These are phyloP conservation scores for Diaporthe longicolla DNA, from an alignment of 2,329 filamentous ascomycete species.

Conservation along the genomic window DNA sequence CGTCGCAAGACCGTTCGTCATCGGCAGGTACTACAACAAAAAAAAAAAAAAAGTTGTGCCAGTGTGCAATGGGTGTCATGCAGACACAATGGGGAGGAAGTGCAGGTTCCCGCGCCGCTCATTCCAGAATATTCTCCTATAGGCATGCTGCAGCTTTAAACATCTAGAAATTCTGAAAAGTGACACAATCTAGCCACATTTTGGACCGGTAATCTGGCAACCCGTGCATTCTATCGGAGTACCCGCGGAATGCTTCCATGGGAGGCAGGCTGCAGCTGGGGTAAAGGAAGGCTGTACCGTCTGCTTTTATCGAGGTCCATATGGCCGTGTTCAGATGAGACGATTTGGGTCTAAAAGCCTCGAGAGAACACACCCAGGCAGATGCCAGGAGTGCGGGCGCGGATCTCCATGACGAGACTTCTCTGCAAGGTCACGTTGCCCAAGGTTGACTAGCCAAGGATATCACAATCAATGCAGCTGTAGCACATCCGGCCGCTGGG, in stretches of 20 bases:
- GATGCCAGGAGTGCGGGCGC: background rate
- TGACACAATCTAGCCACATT: background rate
- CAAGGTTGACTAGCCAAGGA: background rate
- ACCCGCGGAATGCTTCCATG: background rate
- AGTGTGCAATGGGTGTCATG: background rate
- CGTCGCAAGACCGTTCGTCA: background rate
- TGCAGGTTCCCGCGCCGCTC: slow-evolving; percentile 22
- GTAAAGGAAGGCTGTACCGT: background rate
- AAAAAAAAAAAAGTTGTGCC: background rate
- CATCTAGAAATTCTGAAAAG: background rate
- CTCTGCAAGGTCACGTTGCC: slow-evolving; percentile 1
- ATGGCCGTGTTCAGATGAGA: background rate
- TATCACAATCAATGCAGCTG: background rate
- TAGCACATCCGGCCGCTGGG: slow-evolving; percentile 9
- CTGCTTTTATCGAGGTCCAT: background rate
- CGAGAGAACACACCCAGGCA: background rate
- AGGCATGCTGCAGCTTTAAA: slow-evolving; percentile 26
- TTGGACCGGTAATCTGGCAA: background rate
- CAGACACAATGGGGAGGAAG: background rate
- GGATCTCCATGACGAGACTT: background rate
- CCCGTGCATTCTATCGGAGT: background rate
- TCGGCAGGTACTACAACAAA: background rate
- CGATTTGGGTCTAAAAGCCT: background rate
- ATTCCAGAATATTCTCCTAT: background rate
- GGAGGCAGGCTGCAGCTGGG: slow-evolving; percentile 12